Evolutionary conservation across 371 early-diverging fungal species (phyloP), one percentile per base, ranked within the genome.

Genomic region (Syncephalastrum racemosum): DNA sequence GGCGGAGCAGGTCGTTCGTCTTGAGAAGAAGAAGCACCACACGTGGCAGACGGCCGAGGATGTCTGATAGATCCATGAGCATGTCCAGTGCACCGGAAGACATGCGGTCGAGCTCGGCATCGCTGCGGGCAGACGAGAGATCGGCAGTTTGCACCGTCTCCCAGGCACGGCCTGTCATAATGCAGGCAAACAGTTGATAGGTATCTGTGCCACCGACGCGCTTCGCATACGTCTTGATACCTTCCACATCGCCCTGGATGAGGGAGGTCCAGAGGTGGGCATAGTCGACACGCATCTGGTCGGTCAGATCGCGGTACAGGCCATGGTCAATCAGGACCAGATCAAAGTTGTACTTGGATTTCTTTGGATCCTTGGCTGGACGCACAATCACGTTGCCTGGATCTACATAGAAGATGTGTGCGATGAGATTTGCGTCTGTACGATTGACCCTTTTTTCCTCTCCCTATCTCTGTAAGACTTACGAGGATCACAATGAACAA

Each of bases 271-370:
- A 96, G 52, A 97, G 79, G 43, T 85, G 82, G 2, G 96, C 94
- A 66, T 95, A 96, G 60, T 88, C 81, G 12, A 87, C 75, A n/a
- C 91, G 83, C 71, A 96, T 85, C n/a, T 82, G 79, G 3, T 77
- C 68, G 1, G 87, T 56, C 27, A 97, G 71, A 36, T 73, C 72
- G n/a, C 94, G 88, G 70, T 97, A 97, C 13, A 97, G 77, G 4
- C 97, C 97, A 66, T 96, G 97, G 64, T 97, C 97, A 51, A 97
- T 70, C 12, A 97, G 73, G 3, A 94, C 89, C 36, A 97, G 64
- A 52, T 94, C 90, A 72, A 94, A 96, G 67, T 93, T 94, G 61
- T 83, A 68, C 15, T 82, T 77, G 3, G 82, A 75, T 14, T 62
- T 51, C 7, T 71, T 67, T 22, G 73, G 70, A 7, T 81, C 49